Percentiles rank a stretch among this genome's conserved stretches.
phyloP scores from a whole-genome alignment of 768 basidiomycete species.

The Lactifluus volemus region DNA sequence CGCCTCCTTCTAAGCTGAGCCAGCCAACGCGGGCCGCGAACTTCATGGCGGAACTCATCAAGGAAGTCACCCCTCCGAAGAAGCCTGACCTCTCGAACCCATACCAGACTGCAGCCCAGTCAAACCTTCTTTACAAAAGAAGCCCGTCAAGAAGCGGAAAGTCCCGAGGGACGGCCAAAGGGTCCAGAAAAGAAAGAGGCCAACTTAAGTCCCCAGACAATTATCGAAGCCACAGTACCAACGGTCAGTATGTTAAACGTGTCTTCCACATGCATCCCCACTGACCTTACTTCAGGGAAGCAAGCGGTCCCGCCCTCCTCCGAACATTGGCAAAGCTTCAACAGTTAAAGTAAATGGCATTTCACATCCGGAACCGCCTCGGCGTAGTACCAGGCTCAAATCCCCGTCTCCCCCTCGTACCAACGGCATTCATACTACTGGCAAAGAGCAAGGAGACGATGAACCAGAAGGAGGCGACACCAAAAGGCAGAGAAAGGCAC shows the following conservation, averaged over 20 bases:
- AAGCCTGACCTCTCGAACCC: slow-evolving; percentile 67
- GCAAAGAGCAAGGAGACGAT: slow-evolving; percentile 20
- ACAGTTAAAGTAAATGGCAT: slow-evolving; percentile 16
- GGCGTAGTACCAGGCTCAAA: slow-evolving; percentile 22
- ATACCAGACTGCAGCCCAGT: slow-evolving; percentile 66
- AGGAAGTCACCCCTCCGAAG: slow-evolving; percentile 56
- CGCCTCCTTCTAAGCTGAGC: slow-evolving; percentile 22
- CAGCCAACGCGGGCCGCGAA: slow-evolving; percentile 59
- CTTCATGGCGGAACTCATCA: slow-evolving; percentile 61
- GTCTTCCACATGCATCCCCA: not conserved
- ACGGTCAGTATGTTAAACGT: slow-evolving; percentile 38
- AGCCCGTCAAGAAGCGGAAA: slow-evolving; percentile 23
- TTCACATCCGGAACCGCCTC: slow-evolving; percentile 15
- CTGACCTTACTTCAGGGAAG: slow-evolving; percentile 45
- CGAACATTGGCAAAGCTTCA: slow-evolving; percentile 37
- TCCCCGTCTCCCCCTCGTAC: slow-evolving; percentile 16
- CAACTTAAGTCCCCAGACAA: slow-evolving; percentile 46
- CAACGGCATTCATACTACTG: slow-evolving; percentile 4
- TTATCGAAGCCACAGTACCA: slow-evolving; percentile 72
- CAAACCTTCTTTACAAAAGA: slow-evolving; percentile 28
- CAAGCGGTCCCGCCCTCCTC: slow-evolving; percentile 68
- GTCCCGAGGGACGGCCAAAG: slow-evolving; percentile 21
- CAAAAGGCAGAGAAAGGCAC: slow-evolving; percentile 42
- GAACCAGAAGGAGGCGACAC: slow-evolving; percentile 34
- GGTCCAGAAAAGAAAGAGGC: slow-evolving; percentile 22